Base-by-base conservation (phyloP, 768 basidiomycete species). In the Collybia mongolica region DNA sequence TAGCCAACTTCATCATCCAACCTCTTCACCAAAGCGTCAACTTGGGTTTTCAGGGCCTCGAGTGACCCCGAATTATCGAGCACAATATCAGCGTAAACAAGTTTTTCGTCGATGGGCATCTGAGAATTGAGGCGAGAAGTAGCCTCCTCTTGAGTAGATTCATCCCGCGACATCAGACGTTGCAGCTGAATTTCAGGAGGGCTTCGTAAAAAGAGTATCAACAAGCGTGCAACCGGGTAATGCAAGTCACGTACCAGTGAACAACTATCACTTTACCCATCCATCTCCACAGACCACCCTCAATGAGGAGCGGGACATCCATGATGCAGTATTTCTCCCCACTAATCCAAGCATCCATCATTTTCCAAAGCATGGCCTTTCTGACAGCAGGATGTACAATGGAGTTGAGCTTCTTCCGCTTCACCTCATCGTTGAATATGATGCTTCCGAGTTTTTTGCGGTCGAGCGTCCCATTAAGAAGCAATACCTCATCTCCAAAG, bases 341-440 rank as follows among this genome's bases (percentile, higher is more conserved):
- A 36, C 69, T 70, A 40, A 93, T 42, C 93, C 95, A 99, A 50
- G 73, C 72, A 50, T 72, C 71, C 44, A 93, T 40, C 3, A 95
- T 78, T 45, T 73, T 72, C 76, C 77, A 79, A 8, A 87, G 60
- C 79, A 98, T 90, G n/a, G 79, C 83, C 54, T 79, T 75, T 45
- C 85, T 70, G n/a, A 98, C 91, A 0, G 90, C 88, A 4, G 97
- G 96, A 63, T 99, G 97, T 5, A 94, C 82, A 57, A 98, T 95
- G 6, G 70, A 64, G 58, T 98, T 98, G 51, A 98, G 69, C 62
- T 75, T 75, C 60, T 76, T 81, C 46, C 95, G 74, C 68, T 90
- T 83, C 12, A 57, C 66, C 38, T 81, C 80, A 60, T 95, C 88
- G 18, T 78, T 81, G 72, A 98, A 99, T 39, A 99, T 80, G 54